Evolutionary conservation across 257 asterid species (phyloP).

Genomic region (Capsicum rhomboideum): DNA sequence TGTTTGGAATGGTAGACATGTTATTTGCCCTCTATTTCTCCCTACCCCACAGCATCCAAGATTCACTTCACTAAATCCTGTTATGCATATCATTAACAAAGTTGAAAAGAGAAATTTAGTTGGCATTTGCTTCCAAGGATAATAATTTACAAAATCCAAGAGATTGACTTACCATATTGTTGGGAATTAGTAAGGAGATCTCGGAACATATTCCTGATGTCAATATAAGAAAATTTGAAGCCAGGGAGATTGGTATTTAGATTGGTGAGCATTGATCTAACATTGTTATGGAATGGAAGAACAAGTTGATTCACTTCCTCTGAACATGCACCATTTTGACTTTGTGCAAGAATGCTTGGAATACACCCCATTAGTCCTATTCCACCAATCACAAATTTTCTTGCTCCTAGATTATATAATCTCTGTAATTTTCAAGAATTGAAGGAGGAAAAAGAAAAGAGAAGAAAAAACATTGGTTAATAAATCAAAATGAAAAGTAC

Average conservation of each 20-base stretch:
- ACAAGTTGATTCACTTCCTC: slow-evolving; percentile 56
- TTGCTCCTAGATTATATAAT: slow-evolving; percentile 82
- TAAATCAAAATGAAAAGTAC: background rate
- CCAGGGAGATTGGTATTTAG: slow-evolving; percentile 63
- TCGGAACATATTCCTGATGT: slow-evolving; percentile 54
- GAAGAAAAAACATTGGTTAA: background rate
- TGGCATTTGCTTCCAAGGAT: background rate
- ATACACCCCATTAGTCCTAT: slow-evolving; percentile 85
- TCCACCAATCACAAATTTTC: slow-evolving; percentile 76
- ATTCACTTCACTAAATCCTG: slow-evolving; percentile 8
- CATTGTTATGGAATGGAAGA: slow-evolving; percentile 54
- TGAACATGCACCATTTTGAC: slow-evolving; percentile 40
- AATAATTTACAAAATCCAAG: background rate
- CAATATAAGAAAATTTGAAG: slow-evolving; percentile 44
- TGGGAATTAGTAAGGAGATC: slow-evolving; percentile 63
- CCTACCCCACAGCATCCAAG: slow-evolving; percentile 17
- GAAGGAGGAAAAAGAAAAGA: background rate
- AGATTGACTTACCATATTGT: slow-evolving; percentile 40
- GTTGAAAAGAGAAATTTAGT: background rate
- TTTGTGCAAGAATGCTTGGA: slow-evolving; percentile 77
- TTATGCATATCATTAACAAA: background rate
- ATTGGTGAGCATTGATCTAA: slow-evolving; percentile 53
- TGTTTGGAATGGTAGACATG: slow-evolving; percentile 19
- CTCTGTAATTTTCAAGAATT: slow-evolving; percentile 29
- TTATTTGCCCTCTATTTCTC: slow-evolving; percentile 17